Base-by-base conservation (phyloP, 2,329 filamentous ascomycete species). In the Drechslerella coelobrocha region DNA sequence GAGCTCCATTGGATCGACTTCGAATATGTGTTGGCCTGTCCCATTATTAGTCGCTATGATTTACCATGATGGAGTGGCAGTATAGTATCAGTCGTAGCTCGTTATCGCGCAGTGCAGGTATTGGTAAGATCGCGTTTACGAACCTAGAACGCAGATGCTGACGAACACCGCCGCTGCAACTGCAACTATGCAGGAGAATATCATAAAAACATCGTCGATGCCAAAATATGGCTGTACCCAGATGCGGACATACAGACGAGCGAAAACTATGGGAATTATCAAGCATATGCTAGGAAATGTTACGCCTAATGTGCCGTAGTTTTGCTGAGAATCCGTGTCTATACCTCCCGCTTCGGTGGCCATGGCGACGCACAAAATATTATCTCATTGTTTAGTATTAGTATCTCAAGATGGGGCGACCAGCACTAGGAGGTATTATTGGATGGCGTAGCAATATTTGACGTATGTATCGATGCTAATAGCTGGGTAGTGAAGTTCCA, bases 121-220 rank as follows among this genome's bases (percentile, higher is more conserved):
- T 31, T 9, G 24, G 1, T 27, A 2, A 24, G 17, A 29, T 24
- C 8, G 29, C 12, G 3, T 31, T 1, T 27, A 26, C 61, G 24
- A 21, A 68, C 63, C 55, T 17, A 51, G 55, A 2, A 61, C 56
- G 9, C 51, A 50, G n/a, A 56, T 23, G 8, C 29, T 27, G 3
- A 56, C 24, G 21, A 27, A 68, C 17, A 43, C 24, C 12, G 56
- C 63, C 7, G 48, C 50, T 7, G 41, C 50, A 4, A 55, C 43
- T 10, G 55, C 56, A 7, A 29, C 45, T 53, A 61, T 37, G 1
- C 63, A 50, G 9, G 63, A 68, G 5, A 68, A 31, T 19, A 68
- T 56, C 56, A 68, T 68, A 14, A 68, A 61, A 5, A 61, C 37
- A 57, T 68, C 63, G 14, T 68, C 63, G 26, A 68, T 53, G 17